Base-by-base conservation (phyloP, 148 eudicot species). In the Fagopyrum esculentum region DNA sequence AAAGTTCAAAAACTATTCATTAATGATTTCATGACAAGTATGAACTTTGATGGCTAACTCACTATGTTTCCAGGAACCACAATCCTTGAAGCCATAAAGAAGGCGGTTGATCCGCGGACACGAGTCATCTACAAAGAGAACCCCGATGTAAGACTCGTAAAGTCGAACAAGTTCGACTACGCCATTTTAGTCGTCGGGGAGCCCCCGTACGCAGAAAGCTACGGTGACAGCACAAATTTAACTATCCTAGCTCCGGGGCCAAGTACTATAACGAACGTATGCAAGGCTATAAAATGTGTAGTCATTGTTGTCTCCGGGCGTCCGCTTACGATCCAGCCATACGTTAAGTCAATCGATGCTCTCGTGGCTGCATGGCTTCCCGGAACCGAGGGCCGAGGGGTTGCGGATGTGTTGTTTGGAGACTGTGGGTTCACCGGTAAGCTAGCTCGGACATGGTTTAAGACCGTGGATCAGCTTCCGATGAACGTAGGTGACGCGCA, bases 291-390 rank as follows among this genome's bases (percentile, higher is more conserved):
- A 52, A 84, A 86, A 74, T 86, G 91, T 69, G 89, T 84, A 0
- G 86, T 88, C 4, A 74, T 88, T 45, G 17, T 88, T 15, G 71
- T 88, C 60, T 79, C 83, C 2, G 91, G 89, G 0, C 84, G 89
- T 3, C 89, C 89, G 0, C 83, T 88, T 6, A 83, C 84, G 72
- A 76, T 88, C 50, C 72, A 86, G 54, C 91, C 89, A 0, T 81
- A 86, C 40, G 50, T 88, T 26, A 69, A 77, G 6, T 61, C 69
- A 2, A 84, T 83, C 0, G 85, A 82, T 30, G 86, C 89, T 10
- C 79, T 88, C 11, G 82, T 88, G 68, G 89, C 89, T 55, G 91
- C 91, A 4, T 88, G 89, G 89, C 80, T 88, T 69, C 91, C 89
- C 10, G 91, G 91, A 13, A 79, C 81, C 4, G 91, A 88, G 77